phyloP scores from a whole-genome alignment of 2,329 filamentous ascomycete genomes.

The Dactylellina parvicollis region DNA sequence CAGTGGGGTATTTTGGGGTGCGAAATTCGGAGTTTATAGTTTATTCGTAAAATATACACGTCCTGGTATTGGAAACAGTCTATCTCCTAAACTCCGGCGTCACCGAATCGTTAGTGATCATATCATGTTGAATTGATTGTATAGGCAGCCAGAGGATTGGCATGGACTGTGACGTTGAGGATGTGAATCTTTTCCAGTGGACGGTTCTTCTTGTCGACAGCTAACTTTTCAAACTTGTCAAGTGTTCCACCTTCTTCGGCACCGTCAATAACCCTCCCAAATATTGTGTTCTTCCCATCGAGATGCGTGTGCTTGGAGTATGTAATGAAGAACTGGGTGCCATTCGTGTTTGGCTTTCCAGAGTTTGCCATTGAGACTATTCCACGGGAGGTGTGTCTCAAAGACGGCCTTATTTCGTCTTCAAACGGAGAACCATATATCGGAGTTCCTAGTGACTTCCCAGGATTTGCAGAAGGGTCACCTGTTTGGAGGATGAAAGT shows the following conservation, averaged over 20 bases:
- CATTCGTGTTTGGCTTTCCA: constrained; percentile 74
- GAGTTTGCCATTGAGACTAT: constrained; percentile 83
- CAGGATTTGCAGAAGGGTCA: constrained; percentile 69
- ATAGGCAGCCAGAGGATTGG: constrained; percentile 74
- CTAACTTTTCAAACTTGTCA: constrained; percentile 75
- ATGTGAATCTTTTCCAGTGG: constrained; percentile 75
- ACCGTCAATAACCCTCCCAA: constrained; percentile 72
- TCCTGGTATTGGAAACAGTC: too few relatives aligned
- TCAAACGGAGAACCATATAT: constrained; percentile 80
- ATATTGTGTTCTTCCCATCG: constrained; percentile 85
- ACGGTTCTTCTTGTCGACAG: constrained; percentile 80
- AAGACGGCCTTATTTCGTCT: constrained; percentile 78
- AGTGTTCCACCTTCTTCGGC: constrained; percentile 71
- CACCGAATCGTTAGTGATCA: background rate
- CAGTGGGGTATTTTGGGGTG: too few relatives aligned
- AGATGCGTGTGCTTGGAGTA: constrained; percentile 81
- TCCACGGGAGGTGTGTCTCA: constrained; percentile 75
- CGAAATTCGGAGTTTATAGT: too few relatives aligned
- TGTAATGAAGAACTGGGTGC: constrained; percentile 82
- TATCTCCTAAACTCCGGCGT: too few relatives aligned
- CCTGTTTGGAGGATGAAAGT: constrained; percentile 84
- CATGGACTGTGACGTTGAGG: constrained; percentile 77
- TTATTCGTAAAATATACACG: too few relatives aligned
- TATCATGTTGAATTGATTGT: constrained; percentile 25
- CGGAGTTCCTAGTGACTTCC: constrained; percentile 63